Evolutionary conservation across 768 basidiomycete genomes (phyloP), one percentile per base, ranked within the genome.

Genomic region (Wakefieldia striispora): DNA sequence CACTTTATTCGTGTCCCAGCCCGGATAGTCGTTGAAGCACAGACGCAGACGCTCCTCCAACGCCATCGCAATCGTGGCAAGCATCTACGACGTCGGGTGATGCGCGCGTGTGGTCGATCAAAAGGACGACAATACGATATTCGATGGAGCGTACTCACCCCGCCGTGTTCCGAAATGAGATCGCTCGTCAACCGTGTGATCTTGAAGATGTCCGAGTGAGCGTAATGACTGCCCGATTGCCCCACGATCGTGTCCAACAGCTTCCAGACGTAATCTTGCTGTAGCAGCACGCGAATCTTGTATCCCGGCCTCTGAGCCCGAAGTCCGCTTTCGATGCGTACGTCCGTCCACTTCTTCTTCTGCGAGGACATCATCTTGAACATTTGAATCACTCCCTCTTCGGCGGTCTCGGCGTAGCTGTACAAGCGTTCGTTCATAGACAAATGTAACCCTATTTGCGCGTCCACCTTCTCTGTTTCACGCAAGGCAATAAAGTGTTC

Each of bases 401-500:
- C 40, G 0, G 12, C 39, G 2, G 5, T 41, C 19, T 48, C 40
- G 2, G 33, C 47, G 5, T 48, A 48, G 0, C 8, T 17, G 12
- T 48, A 48, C 21, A 48, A 16, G 0, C 40, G 31, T 13, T 48
- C 33, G 31, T 48, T 48, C 21, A 21, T 48, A 1, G 47, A 48
- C 29, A 48, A 9, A 14, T 48, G 47, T 0, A 24, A 0, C 0
- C 21, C 47, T n/a, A n/a, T n/a, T n/a, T n/a, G n/a, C n/a, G n/a
- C n/a, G n/a, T n/a, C n/a, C n/a, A n/a, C n/a, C n/a, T n/a, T n/a
- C n/a, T n/a, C n/a, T n/a, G n/a, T n/a, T n/a, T n/a, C n/a, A n/a
- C n/a, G n/a, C n/a, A n/a, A n/a, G n/a, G n/a, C n/a, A n/a, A n/a
- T n/a, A n/a, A n/a, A n/a, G n/a, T n/a, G n/a, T n/a, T n/a, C n/a